Evolutionary conservation across 148 eudicot genomes (phyloP), one percentile per base, ranked within the genome.

Genomic region (Polygonum aviculare): DNA sequence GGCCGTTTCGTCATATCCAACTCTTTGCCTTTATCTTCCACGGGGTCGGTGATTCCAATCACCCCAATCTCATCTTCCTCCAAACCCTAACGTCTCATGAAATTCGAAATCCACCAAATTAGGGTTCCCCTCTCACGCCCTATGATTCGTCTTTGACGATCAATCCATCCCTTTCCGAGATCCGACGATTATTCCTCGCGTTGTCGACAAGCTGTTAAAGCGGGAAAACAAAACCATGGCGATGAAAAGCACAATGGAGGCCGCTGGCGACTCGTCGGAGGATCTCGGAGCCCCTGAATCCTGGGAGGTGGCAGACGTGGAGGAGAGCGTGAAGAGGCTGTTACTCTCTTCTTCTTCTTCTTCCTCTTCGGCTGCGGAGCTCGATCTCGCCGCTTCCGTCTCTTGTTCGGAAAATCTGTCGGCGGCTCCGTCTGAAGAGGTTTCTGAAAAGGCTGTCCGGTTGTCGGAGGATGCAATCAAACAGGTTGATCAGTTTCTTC

Each of bases 261-360:
- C 48, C 60, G 85, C 84, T 69, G 50, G 75, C 22, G 87, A 83
- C 72, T 81, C 85, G 22, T 75, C 41, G 33, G 78, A 77, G 38
- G 86, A 75, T 77, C 77, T 73, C 75, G 87, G 69, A 49, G 83
- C 87, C 55, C 83, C 86, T 0, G 99, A 93, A 74, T 95, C 99
- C 18, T 95, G 99, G 99, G 98, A 95, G 87, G 97, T 87, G 39
- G 98, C 88, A 4, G 97, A 93, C 77, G 87, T 95, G 47, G 99
- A 95, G 78, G 93, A 89, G 76, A 89, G 89, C 70, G 86, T 95
- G 85, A 85, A 85, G 75, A 79, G 93, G 54, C 83, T 95, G 62
- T 70, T 89, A 80, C 87, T 93, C 26, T 81, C 89, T 0, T 63
- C 90, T 48, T 26, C 90, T 48, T 26, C 87, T 44, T 44, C 47